Evolutionary conservation across 805 yeast genomes (phyloP), one percentile per base, ranked within the genome.

Genomic region (Pichia deserticola): DNA sequence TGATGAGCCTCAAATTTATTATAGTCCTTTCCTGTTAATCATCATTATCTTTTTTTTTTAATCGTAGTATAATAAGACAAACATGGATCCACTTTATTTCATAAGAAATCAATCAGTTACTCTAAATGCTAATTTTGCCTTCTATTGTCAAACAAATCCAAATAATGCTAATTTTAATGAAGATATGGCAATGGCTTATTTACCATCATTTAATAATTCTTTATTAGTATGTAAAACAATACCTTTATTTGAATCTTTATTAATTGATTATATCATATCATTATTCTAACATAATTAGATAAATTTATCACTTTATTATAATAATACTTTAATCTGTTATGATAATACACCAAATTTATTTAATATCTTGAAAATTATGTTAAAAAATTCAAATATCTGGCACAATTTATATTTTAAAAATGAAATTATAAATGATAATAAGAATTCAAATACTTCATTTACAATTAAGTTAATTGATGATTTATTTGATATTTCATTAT

Each of bases 401-500:
- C 20, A 28, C 5, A 12, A 38, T 11, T 42, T 50, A 20, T 8
- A 42, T 9, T 49, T 30, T 12, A 49, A 32, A n/a, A 4, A 33
- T 1, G 13, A 5, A 10, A 32, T 45, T 9, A n/a, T 27, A 20
- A 4, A 12, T 6, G 38, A 39, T 1, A 13, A 30, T 25, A 28
- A 25, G 7, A 33, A 41, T 25, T 12, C 13, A 25, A 30, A 33
- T 34, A 35, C 12, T 7, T 30, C 50, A 25, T 44, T 44, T 40
- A 7, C 12, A 3, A 32, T 48, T 6, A 32, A 15, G 2, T 40
- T 54, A 12, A 32, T 12, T 15, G 59, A 56, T 44, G 27, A 42
- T 11, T 30, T 51, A 28, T 44, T 53, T 7, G 40, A 48, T 28
- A 36, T 33, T 4, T 29, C 40, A 10, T 39, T 27, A 12, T 15